Evolutionary conservation across 805 yeast genomes (phyloP).

Genomic region (Priceomyces medius): DNA sequence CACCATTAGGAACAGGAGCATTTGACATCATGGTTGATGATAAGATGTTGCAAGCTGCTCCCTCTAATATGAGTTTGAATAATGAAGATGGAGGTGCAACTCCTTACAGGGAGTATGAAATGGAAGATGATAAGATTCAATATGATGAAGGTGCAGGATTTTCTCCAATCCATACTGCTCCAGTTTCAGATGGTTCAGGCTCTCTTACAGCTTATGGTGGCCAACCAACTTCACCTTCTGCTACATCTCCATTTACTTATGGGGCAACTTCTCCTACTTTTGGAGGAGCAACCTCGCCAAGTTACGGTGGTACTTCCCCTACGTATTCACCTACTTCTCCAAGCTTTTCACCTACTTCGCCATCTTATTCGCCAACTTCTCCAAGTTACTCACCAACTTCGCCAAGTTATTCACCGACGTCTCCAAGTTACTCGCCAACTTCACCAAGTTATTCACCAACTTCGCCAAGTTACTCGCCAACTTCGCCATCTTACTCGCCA

Average conservation of each 20-base stretch:
- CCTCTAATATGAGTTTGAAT: slow-evolving; percentile 41
- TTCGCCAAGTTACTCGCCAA: slow-evolving; percentile 58
- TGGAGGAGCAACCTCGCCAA: slow-evolving; percentile 53
- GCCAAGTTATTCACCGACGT: slow-evolving; percentile 66
- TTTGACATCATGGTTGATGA: slow-evolving; percentile 96
- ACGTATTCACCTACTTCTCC: slow-evolving; percentile 64
- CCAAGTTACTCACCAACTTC: slow-evolving; percentile 68
- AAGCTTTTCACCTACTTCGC: slow-evolving; percentile 58
- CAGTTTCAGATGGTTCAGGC: slow-evolving; percentile 70
- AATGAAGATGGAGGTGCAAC: slow-evolving; percentile 76
- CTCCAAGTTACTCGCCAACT: slow-evolving; percentile 70
- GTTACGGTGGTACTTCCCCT: slow-evolving; percentile 75
- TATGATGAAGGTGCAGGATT: slow-evolving; percentile 77
- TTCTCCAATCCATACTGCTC: slow-evolving; percentile 92
- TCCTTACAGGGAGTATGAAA: slow-evolving; percentile 74
- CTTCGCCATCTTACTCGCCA: slow-evolving; percentile 74
- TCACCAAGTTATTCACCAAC: slow-evolving; percentile 60
- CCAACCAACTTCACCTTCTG: slow-evolving; percentile 47
- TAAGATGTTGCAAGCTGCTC: slow-evolving; percentile 66
- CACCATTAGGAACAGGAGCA: slow-evolving; percentile 98
- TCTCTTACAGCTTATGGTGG: slow-evolving; percentile 91
- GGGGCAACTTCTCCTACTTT: slow-evolving; percentile 50
- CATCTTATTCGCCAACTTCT: slow-evolving; percentile 73
- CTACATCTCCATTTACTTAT: slow-evolving; percentile 58
- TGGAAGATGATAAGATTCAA: slow-evolving; percentile 59